A percentile compares a stretch with the other conserved stretches of the same genome.
Evolutionary conservation across 78 protist species (phyloP).

Genomic region (Ministeria vibrans): DNA sequence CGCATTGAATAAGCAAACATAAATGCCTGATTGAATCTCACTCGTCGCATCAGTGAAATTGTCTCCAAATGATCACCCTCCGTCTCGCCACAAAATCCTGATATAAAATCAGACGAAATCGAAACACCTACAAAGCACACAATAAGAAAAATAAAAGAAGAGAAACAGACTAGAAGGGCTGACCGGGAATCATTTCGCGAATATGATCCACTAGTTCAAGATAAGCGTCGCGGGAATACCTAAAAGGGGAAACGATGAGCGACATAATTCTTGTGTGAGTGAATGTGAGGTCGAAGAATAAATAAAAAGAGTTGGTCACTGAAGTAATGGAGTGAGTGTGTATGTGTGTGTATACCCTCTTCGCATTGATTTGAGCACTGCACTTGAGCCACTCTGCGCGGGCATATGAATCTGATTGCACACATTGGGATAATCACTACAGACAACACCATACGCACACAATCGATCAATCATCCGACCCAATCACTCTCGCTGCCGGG

Average conservation of each 20-base stretch:
- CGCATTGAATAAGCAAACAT: slow-evolving; percentile 62
- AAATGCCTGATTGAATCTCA: slow-evolving; percentile 65
- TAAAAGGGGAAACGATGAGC: too few species aligned
- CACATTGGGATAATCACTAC: too few species aligned
- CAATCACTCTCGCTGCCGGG: too few species aligned
- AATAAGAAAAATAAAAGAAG: too few species aligned
- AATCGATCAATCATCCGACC: too few species aligned
- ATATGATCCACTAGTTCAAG: slow-evolving; percentile 40
- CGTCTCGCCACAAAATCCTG: slow-evolving; percentile 89
- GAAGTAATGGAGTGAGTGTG: too few species aligned
- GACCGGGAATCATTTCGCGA: slow-evolving; percentile 5
- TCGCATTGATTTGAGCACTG: slow-evolving; percentile 70
- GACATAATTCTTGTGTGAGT: too few species aligned
- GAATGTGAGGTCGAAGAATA: too few species aligned
- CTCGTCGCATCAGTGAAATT: slow-evolving; percentile 43
- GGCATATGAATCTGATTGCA: slow-evolving; percentile 72
- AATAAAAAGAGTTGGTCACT: too few species aligned
- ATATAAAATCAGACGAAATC: slow-evolving; percentile 74
- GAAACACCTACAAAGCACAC: too few species aligned
- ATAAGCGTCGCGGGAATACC: slow-evolving; percentile 68
- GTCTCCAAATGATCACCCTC: slow-evolving; percentile 76
- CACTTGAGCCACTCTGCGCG: slow-evolving; percentile 66
- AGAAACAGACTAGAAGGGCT: too few species aligned
- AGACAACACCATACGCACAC: too few species aligned
- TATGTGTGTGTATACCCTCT: slow-evolving; percentile 87